phyloP scores from a whole-genome alignment of 2,329 filamentous ascomycete species.

The Cryphonectria carpinicola region DNA sequence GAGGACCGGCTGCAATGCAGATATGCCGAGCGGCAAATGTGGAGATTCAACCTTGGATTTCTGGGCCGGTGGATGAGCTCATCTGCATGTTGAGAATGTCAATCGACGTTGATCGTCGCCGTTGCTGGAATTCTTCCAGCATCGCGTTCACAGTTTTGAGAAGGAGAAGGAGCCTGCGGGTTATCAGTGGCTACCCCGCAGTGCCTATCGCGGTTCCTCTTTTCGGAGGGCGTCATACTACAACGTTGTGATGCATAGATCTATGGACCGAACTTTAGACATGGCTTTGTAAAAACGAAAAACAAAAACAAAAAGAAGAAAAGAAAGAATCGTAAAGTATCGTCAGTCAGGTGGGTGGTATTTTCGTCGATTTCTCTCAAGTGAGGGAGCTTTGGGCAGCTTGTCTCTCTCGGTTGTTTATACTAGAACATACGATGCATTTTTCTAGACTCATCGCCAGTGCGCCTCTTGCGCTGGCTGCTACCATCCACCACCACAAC shows the following conservation, averaged over 20 bases:
- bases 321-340: not conserved
- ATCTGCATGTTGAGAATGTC: not conserved
- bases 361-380: not conserved
- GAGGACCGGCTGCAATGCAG: slow-evolving; percentile 12
- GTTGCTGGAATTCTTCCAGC: not conserved
- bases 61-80: not conserved
- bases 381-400: not conserved
- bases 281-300: not conserved
- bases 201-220: slow-evolving; percentile 20
- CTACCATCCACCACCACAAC: slow-evolving; percentile 12
- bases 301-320: no score
- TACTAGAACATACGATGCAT: slow-evolving; percentile 12
- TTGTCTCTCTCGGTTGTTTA: not conserved
- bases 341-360: not conserved
- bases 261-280: slow-evolving; percentile 3
- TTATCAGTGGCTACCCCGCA: not conserved
- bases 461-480: slow-evolving; percentile 23
- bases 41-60: not conserved
- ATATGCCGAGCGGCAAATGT: slow-evolving; percentile 14
- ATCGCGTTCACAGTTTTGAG: not conserved
- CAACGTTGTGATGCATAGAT: not conserved
- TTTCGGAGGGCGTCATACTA: slow-evolving; percentile 8
- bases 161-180: not conserved
- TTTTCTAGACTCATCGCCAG: slow-evolving; percentile 15
- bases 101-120: slow-evolving; percentile 2